Evolutionary conservation across 495 filamentous ascomycete species (phyloP), one percentile per base, ranked within the genome.

Genomic region (Astrothelium macrocarpum): DNA sequence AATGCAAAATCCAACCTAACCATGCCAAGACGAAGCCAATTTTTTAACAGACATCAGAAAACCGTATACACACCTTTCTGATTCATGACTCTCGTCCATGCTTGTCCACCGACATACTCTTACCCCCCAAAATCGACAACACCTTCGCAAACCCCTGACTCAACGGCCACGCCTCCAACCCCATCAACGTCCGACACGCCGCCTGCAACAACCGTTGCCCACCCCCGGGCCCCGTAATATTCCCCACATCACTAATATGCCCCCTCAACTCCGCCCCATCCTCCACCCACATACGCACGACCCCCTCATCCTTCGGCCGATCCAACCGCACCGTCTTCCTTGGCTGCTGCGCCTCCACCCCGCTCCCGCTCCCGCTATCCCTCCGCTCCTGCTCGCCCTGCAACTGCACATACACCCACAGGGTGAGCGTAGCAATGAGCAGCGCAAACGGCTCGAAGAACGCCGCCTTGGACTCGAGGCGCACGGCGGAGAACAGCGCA

Each of bases 231-330:
- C 23, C 49, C 0, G 49, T 56, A 56, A 56, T 56, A 16, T 56
- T 56, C 25, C 49, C 49, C 23, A 56, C 49, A 29, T 56, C 49
- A 29, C 49, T 56, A 16, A 56, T 56, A 29, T 56, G 49, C 7
- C 49, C 49, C 49, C 49, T 26, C 1, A 56, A 25, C 12, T 56
- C 49, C 20, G 49, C 49, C 2, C 49, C 49, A 4, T 56, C 49
- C 25, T 56, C 49, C 11, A 56, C 49, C 49, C 49, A 56, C 49
- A 56, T 28, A 20, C 25, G 20, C 25, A 56, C 49, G 23, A 29
- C 49, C 25, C 9, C 5, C n/a, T 56, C 49, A 9, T 56, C 49
- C 4, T 56, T 56, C 5, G 49, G 23, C 2, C 25, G 3, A 29
- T 56, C 49, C 49, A 56, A 16, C 20, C 49, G 20, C 49, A 56